phyloP scores from a whole-genome alignment of 805 yeast genomes.

The Starmerella apicola region DNA sequence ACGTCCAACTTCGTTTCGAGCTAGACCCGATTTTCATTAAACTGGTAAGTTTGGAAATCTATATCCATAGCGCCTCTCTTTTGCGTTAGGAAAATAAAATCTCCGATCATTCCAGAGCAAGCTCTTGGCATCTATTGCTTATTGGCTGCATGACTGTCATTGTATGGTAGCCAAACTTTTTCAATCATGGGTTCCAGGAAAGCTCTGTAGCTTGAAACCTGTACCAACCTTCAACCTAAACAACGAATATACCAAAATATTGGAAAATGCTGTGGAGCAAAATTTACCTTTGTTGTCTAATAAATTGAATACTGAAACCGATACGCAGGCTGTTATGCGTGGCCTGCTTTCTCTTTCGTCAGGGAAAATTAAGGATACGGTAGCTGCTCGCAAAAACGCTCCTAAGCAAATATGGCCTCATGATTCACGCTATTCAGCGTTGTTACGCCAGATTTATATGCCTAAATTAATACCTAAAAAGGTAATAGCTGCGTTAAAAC shows the following conservation, averaged over 20 bases:
- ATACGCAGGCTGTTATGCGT: not conserved
- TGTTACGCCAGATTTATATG: constrained; percentile 7
- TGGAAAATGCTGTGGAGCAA: constrained; percentile 4
- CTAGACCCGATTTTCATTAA: no score
- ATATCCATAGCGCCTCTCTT: no score
- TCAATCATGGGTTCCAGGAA: constrained; percentile 7
- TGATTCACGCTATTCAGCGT: constrained; percentile 1
- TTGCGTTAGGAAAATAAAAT: no score
- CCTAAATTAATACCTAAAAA: not conserved
- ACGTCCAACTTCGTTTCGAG: no score
- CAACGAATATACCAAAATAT: constrained; percentile 9
- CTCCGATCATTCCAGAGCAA: no score
- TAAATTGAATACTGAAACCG: not conserved
- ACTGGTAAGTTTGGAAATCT: no score
- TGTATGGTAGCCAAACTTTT: not conserved
- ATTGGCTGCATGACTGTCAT: no score
- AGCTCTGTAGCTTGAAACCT: not conserved
- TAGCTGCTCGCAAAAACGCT: not conserved
- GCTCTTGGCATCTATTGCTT: no score
- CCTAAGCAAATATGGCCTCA: constrained; percentile 1
- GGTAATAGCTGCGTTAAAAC: constrained; percentile 8
- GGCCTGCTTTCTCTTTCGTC: constrained; percentile 2
- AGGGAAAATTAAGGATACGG: constrained; percentile 1
- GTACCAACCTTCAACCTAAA: constrained; percentile 8
- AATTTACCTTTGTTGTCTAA: constrained; percentile 3